Percentiles rank a stretch among this genome's conserved stretches.
These are phyloP conservation scores for Mucor sp. DNA, from an alignment of 371 early-diverging fungal genomes.

Conservation along the genomic window DNA sequence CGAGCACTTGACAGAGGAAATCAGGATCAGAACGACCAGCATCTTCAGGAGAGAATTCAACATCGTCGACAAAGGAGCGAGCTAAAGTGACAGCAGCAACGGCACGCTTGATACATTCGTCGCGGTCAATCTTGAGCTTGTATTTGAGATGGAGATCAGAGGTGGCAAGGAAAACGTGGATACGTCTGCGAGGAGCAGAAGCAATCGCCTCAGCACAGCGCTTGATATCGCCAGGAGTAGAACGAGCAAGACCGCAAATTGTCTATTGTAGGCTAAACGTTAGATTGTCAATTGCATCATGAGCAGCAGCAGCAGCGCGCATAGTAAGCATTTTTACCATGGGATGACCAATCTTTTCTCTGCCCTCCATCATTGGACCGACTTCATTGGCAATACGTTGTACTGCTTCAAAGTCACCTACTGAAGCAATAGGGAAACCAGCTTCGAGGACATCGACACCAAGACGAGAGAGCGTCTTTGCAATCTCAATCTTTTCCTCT, in stretches of 20 bases:
- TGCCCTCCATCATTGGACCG: slow-evolving; percentile 80
- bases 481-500: slow-evolving; percentile 93
- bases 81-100: slow-evolving; percentile 83
- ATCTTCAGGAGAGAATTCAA: slow-evolving; percentile 96
- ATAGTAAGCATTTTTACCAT: slow-evolving; percentile 59
- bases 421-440: slow-evolving; percentile 92
- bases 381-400: slow-evolving; percentile 90
- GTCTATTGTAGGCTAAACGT: slow-evolving; percentile 49
- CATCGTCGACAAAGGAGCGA: slow-evolving; percentile 76
- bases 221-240: slow-evolving; percentile 83
- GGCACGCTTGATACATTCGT: slow-evolving; percentile 85
- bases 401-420: slow-evolving; percentile 96
- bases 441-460: slow-evolving; percentile 97
- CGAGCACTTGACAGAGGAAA: slow-evolving; percentile 84
- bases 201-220: slow-evolving; percentile 88
- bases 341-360: slow-evolving; percentile 80
- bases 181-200: slow-evolving; percentile 82
- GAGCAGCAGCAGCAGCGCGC: not conserved
- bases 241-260: slow-evolving; percentile 92
- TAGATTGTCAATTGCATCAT: not conserved
- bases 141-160: slow-evolving; percentile 93
- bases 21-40: slow-evolving; percentile 88
- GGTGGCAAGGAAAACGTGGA: slow-evolving; percentile 95
- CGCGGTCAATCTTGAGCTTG: slow-evolving; percentile 90
- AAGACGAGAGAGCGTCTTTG: slow-evolving; percentile 84